Base-by-base conservation (phyloP, 495 filamentous ascomycete species). In the Cercophora newfieldiana region DNA sequence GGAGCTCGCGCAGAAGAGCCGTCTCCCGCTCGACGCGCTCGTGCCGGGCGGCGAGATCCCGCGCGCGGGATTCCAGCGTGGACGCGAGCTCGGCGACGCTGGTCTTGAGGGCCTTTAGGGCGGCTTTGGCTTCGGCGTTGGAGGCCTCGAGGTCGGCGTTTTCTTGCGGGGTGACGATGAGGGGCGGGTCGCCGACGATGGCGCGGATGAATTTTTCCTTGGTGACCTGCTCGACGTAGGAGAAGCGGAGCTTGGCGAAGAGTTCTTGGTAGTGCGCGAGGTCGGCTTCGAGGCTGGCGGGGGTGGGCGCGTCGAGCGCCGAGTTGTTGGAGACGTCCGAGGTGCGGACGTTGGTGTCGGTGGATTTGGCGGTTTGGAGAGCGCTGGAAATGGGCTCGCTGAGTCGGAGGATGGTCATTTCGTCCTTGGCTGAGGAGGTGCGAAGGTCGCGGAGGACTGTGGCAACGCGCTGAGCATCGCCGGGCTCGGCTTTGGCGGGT, bases 201-300 rank as follows among this genome's bases (percentile, higher is more conserved):
- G 87, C 83, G 65, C 88, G 88, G 33, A 92, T 88, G 74, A 91
- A 91, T 67, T 91, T 91, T 71, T 93, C 90, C 71, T 92, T 92
- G 51, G 90, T 91, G 37, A 91, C 86, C 76, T 92, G 90, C 74
- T 92, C 90, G 65, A 92, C 85, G 77, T 92, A 98, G 69, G 91
- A 96, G 81, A 98, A 98, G 73, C 93, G 92, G 28, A 99, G 86
- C 79, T 97, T 97, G 49, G 92, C 90, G 78, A 97, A 98, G 29
- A 98, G 86, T 79, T 97, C 95, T 70, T 90, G 90, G 78, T 97
- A 97, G 75, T 97, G 93, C 59, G 85, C 81, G n/a, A 97, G 81
- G 75, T 97, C 93, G 28, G 91, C 91, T 66, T 93, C 89, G 5
- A 97, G 83, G 16, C 87, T 89, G 8, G 89, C 86, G 0, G 92